These are phyloP conservation scores for Effrenium voratum DNA, from an alignment of 73 alveolate species.

Conservation along the genomic window DNA sequence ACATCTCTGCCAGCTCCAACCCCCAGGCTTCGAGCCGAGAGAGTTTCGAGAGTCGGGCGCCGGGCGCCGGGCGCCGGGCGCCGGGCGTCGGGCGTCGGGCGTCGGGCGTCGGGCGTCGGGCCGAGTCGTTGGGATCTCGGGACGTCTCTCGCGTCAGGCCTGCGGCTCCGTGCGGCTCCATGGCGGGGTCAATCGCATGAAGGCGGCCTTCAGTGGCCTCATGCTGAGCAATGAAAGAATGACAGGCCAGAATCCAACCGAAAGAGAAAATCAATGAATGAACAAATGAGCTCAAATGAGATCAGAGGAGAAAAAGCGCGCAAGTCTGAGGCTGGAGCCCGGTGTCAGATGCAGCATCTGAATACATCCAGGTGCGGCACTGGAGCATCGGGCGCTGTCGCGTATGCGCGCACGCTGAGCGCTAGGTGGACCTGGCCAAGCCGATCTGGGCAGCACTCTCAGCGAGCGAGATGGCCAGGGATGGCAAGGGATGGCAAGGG, in stretches of 20 bases:
- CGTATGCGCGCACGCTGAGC: not conserved
- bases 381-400: not conserved
- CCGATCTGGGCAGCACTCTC: slow-evolving; percentile 60
- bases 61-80: no score
- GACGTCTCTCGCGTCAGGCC: slow-evolving; percentile 1
- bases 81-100: no score
- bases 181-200: slow-evolving; percentile 87
- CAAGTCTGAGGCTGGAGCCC: slow-evolving; percentile 94
- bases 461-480: not conserved
- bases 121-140: not conserved
- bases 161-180: slow-evolving; percentile 72
- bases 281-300: no score
- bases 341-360: slow-evolving; percentile 14
- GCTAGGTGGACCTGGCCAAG: slow-evolving; percentile 82
- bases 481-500: not conserved
- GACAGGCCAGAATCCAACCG: no score
- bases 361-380: slow-evolving; percentile 48
- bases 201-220: slow-evolving; percentile 46
- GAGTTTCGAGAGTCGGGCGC: no score
- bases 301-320: no score
- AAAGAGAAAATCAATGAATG: no score
- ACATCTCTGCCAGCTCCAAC: slow-evolving; percentile 88
- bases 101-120: no score
- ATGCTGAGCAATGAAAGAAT: no score
- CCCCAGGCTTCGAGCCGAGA: no score